Percentiles rank a stretch among this genome's conserved stretches.
Conservation (phyloP, 139 green algal species). For the Zygnema cylindricum region DNA sequence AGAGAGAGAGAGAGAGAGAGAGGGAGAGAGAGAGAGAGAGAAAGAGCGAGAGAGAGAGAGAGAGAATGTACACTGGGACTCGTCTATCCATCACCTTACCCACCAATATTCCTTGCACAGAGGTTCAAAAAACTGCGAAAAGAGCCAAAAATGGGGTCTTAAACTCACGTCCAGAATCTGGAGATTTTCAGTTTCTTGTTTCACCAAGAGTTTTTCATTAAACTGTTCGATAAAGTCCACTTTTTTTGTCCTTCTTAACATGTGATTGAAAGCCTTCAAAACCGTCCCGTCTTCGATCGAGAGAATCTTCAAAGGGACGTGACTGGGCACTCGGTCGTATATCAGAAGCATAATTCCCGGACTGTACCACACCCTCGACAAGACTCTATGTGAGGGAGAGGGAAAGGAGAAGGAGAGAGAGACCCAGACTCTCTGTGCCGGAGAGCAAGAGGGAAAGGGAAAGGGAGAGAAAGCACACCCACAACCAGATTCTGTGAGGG, state of each 20-base stretch:
- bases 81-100: neutral
- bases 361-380: constrained; percentile 33
- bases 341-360: constrained; percentile 71
- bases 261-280: constrained; percentile 65
- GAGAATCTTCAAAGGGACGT: constrained; percentile 66
- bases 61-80: neutral
- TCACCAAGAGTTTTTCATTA: constrained; percentile 69
- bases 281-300: constrained; percentile 66
- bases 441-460: too few species aligned
- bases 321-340: constrained; percentile 46
- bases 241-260: constrained; percentile 60
- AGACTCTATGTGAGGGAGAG: neutral
- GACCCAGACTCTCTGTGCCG: too few species aligned
- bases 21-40: constrained; percentile 15
- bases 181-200: constrained; percentile 68
- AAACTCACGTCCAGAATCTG: constrained; percentile 65
- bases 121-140: too few species aligned
- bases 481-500: too few species aligned
- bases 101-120: neutral
- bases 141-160: neutral
- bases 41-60: too few species aligned
- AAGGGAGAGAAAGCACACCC: too few species aligned
- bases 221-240: constrained; percentile 73
- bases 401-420: too few species aligned
- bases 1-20: too few species aligned